Percentiles rank a stretch among this genome's conserved stretches.
These are phyloP conservation scores for Spathaspora passalidarum DNA, from an alignment of 805 yeast species.

Conservation along the genomic window DNA sequence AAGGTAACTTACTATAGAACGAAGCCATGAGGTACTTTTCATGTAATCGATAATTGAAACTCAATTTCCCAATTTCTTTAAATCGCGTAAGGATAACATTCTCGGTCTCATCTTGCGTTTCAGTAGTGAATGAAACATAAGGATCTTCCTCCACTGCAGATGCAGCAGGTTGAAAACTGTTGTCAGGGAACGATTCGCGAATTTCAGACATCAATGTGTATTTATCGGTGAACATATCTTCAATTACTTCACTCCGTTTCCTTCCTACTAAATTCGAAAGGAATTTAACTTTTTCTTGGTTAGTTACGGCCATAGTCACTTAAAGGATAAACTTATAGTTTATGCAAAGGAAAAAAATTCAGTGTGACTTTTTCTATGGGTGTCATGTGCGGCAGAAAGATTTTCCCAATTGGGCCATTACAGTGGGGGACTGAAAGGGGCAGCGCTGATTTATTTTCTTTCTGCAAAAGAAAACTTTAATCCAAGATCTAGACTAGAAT, in stretches of 20 bases:
- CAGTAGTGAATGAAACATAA: conserved; percentile 34
- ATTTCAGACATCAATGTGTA: background rate
- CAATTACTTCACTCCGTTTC: background rate
- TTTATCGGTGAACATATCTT: background rate
- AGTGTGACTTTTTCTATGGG: background rate
- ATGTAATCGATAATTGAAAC: conserved; percentile 31
- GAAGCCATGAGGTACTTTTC: conserved; percentile 38
- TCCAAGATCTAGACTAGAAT: too few relatives aligned
- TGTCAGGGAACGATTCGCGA: background rate
- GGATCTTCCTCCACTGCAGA: conserved; percentile 11
- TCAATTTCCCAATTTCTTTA: background rate
- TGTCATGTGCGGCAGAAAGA: background rate
- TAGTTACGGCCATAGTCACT: background rate
- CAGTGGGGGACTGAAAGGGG: background rate
- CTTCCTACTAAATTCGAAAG: background rate
- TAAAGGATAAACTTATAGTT: too few relatives aligned
- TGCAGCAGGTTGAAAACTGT: background rate
- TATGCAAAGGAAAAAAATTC: background rate
- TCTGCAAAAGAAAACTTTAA: background rate
- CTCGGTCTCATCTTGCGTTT: conserved; percentile 34
- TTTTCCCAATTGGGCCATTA: background rate
- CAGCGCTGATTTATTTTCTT: too few relatives aligned
- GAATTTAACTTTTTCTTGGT: background rate
- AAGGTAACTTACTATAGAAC: conserved; percentile 35
- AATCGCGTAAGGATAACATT: conserved; percentile 13